Conservation (phyloP, 2,329 filamentous ascomycete species). For the Xylariomycetidae sp. region DNA sequence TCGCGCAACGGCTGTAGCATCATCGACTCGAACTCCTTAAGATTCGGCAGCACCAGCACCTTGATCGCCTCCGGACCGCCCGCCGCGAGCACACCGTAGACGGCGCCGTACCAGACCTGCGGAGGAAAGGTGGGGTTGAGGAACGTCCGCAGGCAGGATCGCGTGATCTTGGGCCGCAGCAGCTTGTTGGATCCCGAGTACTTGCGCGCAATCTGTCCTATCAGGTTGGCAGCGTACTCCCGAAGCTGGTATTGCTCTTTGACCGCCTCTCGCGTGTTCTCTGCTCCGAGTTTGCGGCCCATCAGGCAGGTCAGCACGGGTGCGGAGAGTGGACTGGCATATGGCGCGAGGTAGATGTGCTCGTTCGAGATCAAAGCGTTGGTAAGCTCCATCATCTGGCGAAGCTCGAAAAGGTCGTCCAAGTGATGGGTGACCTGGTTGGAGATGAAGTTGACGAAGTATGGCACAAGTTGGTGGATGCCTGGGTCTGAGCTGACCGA, state of each 20-base stretch:
- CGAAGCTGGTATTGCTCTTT: constrained; percentile 72
- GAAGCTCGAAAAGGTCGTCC: constrained; percentile 82
- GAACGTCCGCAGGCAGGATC: constrained; percentile 90
- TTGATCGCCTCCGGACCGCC: constrained; percentile 59
- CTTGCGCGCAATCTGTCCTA: constrained; percentile 72
- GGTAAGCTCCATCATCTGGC: constrained; percentile 87
- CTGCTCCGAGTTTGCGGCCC: constrained; percentile 66
- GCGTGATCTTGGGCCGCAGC: constrained; percentile 78
- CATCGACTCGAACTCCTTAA: constrained; percentile 46
- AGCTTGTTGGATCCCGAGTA: constrained; percentile 77
- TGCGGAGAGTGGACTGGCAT: constrained; percentile 64
- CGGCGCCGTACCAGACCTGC: constrained; percentile 81
- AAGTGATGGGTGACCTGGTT: constrained; percentile 94
- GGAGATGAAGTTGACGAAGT: constrained; percentile 92
- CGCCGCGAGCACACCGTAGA: constrained; percentile 72
- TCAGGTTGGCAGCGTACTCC: constrained; percentile 75
- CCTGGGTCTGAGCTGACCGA: constrained; percentile 85
- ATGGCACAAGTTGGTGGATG: constrained; percentile 90
- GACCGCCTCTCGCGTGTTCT: constrained; percentile 41
- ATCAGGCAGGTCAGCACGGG: constrained; percentile 89
- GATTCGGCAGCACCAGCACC: constrained; percentile 49
- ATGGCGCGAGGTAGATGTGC: constrained; percentile 64
- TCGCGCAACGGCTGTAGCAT: constrained; percentile 50
- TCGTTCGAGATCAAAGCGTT: constrained; percentile 79
- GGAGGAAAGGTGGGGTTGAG: constrained; percentile 79